phyloP scores from a whole-genome alignment of 1,139 yeast genomes.

The Meyerozyma sp. region DNA sequence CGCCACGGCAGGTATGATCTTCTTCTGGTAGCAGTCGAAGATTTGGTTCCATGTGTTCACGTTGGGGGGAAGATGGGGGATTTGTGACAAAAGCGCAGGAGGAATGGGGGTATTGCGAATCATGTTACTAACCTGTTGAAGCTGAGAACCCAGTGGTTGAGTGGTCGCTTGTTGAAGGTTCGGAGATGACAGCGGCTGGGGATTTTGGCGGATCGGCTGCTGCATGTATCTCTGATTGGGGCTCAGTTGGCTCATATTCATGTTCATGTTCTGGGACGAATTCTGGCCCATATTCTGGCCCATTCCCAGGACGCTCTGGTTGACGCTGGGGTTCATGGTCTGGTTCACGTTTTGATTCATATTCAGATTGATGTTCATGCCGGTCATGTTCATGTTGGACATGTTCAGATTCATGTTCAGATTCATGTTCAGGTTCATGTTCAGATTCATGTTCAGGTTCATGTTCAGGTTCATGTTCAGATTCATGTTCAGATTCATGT shows the following conservation, averaged over 20 bases:
- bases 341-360: not conserved
- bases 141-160: slow-evolving; percentile 19
- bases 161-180: slow-evolving; percentile 2
- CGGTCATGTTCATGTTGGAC: not conserved
- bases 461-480: not conserved
- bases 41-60: slow-evolving; percentile 82
- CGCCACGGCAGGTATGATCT: slow-evolving; percentile 49
- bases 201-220: not conserved
- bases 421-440: not conserved
- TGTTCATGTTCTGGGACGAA: not conserved
- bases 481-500: not conserved
- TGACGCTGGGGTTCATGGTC: not conserved
- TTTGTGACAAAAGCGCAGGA: slow-evolving; percentile 57
- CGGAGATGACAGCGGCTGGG: not conserved
- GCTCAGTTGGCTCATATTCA: not conserved
- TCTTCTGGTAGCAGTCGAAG: slow-evolving; percentile 61
- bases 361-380: no score
- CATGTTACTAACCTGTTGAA: slow-evolving; percentile 33
- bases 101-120: slow-evolving; percentile 65
- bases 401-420: not conserved
- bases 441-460: not conserved
- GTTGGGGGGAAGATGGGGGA: slow-evolving; percentile 80
- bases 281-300: not conserved
- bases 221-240: not conserved
- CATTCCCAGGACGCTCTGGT: not conserved